Percentiles rank a stretch among this genome's conserved stretches.
These are phyloP conservation scores for Moricandia moricandioides DNA, from an alignment of 345 rosid species.

Conservation along the genomic window DNA sequence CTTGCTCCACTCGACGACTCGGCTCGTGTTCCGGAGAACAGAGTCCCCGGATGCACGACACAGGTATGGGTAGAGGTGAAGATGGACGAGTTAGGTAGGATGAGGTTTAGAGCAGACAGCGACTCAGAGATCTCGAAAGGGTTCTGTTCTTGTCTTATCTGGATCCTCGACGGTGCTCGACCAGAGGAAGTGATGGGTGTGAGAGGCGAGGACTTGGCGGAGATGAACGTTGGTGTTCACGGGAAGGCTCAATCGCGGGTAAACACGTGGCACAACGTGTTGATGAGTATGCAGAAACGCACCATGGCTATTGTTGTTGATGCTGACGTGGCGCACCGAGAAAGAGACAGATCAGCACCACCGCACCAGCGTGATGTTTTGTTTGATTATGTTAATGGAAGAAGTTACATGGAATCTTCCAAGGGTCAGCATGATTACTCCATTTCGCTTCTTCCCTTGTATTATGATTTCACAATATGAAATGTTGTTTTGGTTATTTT, in stretches of 20 bases:
- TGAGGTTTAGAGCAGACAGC: constrained; percentile 76
- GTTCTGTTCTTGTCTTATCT: constrained; percentile 66
- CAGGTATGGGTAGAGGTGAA: constrained; percentile 77
- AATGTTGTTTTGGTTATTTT: not conserved
- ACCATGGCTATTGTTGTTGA: constrained; percentile 39
- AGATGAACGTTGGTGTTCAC: constrained; percentile 67
- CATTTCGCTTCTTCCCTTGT: constrained; percentile 30
- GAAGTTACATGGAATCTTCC: constrained; percentile 27
- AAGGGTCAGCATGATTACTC: constrained; percentile 12
- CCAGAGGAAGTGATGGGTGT: constrained; percentile 73
- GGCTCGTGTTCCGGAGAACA: constrained; percentile 55
- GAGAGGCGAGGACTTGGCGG: constrained; percentile 64
- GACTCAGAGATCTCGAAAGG: constrained; percentile 91
- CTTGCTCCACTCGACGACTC: constrained; percentile 65
- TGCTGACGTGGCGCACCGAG: constrained; percentile 19
- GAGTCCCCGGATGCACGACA: constrained; percentile 76
- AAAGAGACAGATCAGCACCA: not conserved
- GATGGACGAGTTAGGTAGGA: constrained; percentile 54
- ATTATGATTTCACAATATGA: constrained; percentile 35
- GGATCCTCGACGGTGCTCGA: constrained; percentile 72
- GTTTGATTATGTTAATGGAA: constrained; percentile 14
- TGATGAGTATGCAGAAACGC: constrained; percentile 61
- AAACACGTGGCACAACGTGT: constrained; percentile 80
- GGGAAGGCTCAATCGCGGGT: constrained; percentile 70
- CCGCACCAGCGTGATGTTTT: not conserved